phyloP scores from a whole-genome alignment of 371 early-diverging fungal genomes.

The Polyrhizophydium stewartii region DNA sequence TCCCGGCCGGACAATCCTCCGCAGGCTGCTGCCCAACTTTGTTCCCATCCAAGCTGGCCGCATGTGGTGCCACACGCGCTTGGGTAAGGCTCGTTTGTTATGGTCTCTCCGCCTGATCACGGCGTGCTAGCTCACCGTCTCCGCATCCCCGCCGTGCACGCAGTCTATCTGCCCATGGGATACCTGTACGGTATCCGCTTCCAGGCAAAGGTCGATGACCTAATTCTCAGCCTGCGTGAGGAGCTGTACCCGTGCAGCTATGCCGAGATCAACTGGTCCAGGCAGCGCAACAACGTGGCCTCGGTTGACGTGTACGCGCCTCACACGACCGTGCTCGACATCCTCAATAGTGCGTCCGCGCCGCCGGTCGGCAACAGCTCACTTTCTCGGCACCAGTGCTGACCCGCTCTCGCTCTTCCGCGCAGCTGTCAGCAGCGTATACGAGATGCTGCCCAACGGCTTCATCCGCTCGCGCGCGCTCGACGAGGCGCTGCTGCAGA shows the following conservation, averaged over 20 bases:
- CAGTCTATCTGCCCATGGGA: conserved; percentile 91
- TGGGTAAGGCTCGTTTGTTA: not conserved
- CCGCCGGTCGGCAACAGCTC: not conserved
- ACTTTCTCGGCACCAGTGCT: not conserved
- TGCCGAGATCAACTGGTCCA: conserved; percentile 75
- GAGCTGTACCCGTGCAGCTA: conserved; percentile 87
- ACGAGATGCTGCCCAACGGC: conserved; percentile 56
- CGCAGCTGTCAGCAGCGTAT: conserved; percentile 51
- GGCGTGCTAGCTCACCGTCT: too few species aligned
- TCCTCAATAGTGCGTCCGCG: conserved; percentile 55
- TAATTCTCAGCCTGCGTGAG: conserved; percentile 65
- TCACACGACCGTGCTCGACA: conserved; percentile 71
- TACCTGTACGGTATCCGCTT: conserved; percentile 78
- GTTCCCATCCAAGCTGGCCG: conserved; percentile 83
- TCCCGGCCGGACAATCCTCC: not conserved
- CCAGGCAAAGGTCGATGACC: conserved; percentile 29
- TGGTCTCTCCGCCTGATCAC: too few species aligned
- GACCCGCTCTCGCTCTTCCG: not conserved
- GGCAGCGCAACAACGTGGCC: conserved; percentile 77
- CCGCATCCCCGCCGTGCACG: too few species aligned
- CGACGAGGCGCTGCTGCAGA: conserved; percentile 70
- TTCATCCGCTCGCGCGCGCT: conserved; percentile 69
- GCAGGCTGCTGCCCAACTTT: conserved; percentile 86
- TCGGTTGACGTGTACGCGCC: conserved; percentile 82
- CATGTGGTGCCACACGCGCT: conserved; percentile 84